Evolutionary conservation across 139 green algal genomes (phyloP), one percentile per base, ranked within the genome.

Genomic region (Zygnema circumcarinatum): DNA sequence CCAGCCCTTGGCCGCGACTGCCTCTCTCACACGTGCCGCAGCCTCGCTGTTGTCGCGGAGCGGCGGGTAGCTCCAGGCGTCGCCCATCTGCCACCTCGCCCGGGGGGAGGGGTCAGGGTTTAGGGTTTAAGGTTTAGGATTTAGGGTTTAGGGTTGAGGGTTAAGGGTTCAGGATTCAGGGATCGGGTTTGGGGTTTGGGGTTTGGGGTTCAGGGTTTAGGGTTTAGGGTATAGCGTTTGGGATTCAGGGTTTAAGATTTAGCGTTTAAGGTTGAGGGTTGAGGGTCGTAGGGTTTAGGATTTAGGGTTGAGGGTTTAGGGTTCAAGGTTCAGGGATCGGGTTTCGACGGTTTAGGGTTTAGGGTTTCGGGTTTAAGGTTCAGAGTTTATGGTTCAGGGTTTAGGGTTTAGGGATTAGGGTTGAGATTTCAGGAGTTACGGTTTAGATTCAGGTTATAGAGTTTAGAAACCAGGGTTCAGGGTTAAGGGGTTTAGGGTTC

Each of bases 1-100:
- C 69, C 69, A 78, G 3, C 69, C 69, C 11, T 41, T 78, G 3
- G 35, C 7, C 3, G 69, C 69, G 7, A 78, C 35, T 3, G 69
- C 69, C 36, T 78, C 69, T 20, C 69, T 78, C 3, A 39, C 69
- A 7, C 16, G 7, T 41, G 36, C 3, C 69, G 81, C 81, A 1
- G 36, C 81, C 67, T 87, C 69, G n/a, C 67, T 74, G 11, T 86
- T 87, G 83, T 88, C 83, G 1, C 67, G 31, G 1, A 88, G 74
- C 2, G 83, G 83, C 21, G 83, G 83, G 74, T 88, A 88, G 76
- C 74, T 67, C 83, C 83, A 88, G 2, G 16, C 3, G 11, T 87
- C 75, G 20, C 29, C 2, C 73, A 87, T 78, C 75, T 88, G 31
- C 75, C 75, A 73, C 7, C 78, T 33, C 32, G 69, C 11, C 69